phyloP scores from a whole-genome alignment of 1,139 yeast genomes.

The Protomyces inouyei region DNA sequence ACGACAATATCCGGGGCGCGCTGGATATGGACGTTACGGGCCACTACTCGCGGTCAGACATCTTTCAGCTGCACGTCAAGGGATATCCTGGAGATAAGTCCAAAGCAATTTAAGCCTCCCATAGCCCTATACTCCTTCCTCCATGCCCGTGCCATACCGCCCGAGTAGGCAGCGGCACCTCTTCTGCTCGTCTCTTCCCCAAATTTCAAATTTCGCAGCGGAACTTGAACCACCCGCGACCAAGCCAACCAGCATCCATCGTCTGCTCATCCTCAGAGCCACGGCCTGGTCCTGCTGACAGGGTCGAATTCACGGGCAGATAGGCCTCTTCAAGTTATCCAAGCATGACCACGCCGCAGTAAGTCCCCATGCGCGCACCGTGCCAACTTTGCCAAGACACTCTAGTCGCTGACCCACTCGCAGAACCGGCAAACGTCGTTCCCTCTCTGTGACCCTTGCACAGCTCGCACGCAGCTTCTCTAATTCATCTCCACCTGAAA shows the following conservation, averaged over 20 bases:
- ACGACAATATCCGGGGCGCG: slow-evolving; percentile 1
- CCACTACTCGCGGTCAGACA: slow-evolving; percentile 14
- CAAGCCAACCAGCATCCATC: too few species aligned
- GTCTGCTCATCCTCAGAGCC: too few species aligned
- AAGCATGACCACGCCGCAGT: slow-evolving; percentile 22
- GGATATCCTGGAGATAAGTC: not conserved
- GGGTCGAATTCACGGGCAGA: too few species aligned
- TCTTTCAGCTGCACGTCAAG: slow-evolving; percentile 7
- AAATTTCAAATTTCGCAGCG: not conserved
- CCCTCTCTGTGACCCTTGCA: slow-evolving; percentile 27
- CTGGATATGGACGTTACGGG: slow-evolving; percentile 15
- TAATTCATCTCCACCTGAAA: slow-evolving; percentile 12
- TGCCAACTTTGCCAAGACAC: not conserved
- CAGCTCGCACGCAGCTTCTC: slow-evolving; percentile 19
- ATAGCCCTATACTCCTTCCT: too few species aligned
- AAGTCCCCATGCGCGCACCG: not conserved
- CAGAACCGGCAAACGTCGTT: slow-evolving; percentile 26
- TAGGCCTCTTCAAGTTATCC: not conserved
- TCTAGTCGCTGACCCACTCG: not conserved
- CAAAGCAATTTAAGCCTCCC: too few species aligned
- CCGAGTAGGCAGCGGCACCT: not conserved
- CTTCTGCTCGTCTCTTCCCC: not conserved
- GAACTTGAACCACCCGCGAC: too few species aligned
- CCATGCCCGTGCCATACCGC: too few species aligned
- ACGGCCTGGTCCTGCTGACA: too few species aligned